Percentiles rank a stretch among this genome's conserved stretches.
These are phyloP conservation scores for Aspergillus sp. DNA, from an alignment of 2,329 filamentous ascomycete genomes.

Conservation along the genomic window DNA sequence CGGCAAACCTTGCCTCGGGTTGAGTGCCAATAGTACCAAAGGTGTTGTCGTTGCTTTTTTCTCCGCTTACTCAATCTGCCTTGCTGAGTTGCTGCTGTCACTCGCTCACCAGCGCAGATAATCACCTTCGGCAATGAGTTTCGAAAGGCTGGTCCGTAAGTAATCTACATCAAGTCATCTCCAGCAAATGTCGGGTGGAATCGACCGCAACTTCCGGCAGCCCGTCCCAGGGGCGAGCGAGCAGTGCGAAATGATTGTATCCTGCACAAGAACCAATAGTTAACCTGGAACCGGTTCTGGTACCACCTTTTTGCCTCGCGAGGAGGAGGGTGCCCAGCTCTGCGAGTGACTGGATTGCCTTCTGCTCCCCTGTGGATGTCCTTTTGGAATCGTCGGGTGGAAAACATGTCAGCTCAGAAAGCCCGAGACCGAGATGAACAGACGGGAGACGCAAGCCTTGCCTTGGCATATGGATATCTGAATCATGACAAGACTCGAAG, in stretches of 20 bases:
- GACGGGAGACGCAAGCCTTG: conserved; percentile 2
- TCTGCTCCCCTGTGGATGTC: conserved; percentile 13
- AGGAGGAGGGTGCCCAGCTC: conserved; percentile 7
- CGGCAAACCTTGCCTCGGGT: conserved; percentile 13
- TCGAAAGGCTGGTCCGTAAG: not conserved
- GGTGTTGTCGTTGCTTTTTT: conserved; percentile 1
- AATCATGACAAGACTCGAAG: not conserved
- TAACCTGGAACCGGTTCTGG: not conserved
- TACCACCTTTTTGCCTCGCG: conserved; percentile 3
- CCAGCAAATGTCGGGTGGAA: not conserved
- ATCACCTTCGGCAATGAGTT: not conserved
- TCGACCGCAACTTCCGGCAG: not conserved
- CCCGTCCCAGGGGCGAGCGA: not conserved
- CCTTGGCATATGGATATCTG: conserved; percentile 5
- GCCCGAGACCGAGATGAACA: not conserved
- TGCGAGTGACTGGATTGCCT: conserved; percentile 18
- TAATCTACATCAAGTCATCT: not conserved
- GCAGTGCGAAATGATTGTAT: not conserved
- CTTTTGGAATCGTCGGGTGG: conserved; percentile 8
- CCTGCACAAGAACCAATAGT: conserved; percentile 6
- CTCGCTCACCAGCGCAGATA: not conserved
- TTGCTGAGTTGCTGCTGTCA: not conserved
- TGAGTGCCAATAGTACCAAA: not conserved
- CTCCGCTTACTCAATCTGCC: not conserved
- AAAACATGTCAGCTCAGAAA: conserved; percentile 12